Base-by-base conservation (phyloP, 106 monocot genomes). In the Amphibolis antarctica region DNA sequence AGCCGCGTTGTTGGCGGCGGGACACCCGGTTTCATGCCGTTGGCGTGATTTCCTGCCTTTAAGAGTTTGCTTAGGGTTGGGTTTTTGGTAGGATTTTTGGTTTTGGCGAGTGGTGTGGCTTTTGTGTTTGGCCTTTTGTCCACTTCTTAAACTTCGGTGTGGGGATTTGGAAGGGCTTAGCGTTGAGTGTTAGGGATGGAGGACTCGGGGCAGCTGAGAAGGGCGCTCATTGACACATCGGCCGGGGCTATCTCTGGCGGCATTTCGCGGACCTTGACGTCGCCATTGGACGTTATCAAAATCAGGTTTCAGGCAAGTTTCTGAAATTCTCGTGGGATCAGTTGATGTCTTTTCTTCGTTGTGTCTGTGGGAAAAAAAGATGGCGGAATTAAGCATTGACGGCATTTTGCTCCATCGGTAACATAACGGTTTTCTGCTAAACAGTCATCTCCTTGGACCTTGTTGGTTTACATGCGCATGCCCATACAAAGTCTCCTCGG, bases 281-380 rank as follows among this genome's bases (percentile, higher is more conserved):
- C 94, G 26, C 94, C 94, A 56, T 70, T 94, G 43, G 94, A 94
- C 45, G 94, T 94, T 43, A 94, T 94, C 75, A 94, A 94, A 71
- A 94, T 94, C 61, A 72, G 94, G 44, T 94, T 94, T 66, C 94
- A 94, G 94, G 94, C 85, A 23, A 14, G 53, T 18, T 22, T 36
- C 5, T 26, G 12, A 15, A 42, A 44, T 60, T 31, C n/a, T 17
- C 20, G 17, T 51, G 17, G 19, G 10, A n/a, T 51, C 19, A 7
- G 50, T 20, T 51, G 55, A 11, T 20, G 0, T 2, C 9, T 55
- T 10, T 55, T 55, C 14, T 9, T 27, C 10, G 1, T 9, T 24
- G 26, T 10, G 22, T 55, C 1, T 55, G 26, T 11, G 22, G 55
- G 13, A 24, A 55, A 55, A 55, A 24, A n/a, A n/a, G n/a, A n/a